phyloP scores from a whole-genome alignment of 768 basidiomycete species.

The Suillus brevipes region DNA sequence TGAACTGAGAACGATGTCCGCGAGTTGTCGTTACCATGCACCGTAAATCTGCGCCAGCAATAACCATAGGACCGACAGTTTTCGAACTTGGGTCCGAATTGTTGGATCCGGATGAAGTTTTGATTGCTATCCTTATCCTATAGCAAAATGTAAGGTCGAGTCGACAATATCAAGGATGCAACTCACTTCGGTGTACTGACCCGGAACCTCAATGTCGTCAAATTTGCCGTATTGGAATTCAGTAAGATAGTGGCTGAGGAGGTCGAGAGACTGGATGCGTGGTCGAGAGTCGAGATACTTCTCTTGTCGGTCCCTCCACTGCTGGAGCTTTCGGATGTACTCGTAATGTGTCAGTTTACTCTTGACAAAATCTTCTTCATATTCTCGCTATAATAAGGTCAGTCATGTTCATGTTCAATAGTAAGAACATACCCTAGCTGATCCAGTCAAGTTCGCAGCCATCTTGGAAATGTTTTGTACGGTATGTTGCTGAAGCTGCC shows the following conservation, averaged over 20 bases:
- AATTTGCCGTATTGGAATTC: slow-evolving; percentile 98
- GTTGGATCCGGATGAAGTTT: slow-evolving; percentile 86
- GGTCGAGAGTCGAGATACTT: slow-evolving; percentile 78
- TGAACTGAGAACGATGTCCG: slow-evolving; percentile 89
- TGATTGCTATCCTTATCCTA: slow-evolving; percentile 95
- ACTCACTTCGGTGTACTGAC: slow-evolving; percentile 92
- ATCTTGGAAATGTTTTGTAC: slow-evolving; percentile 59
- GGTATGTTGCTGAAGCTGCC: slow-evolving; percentile 55
- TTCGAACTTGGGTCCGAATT: slow-evolving; percentile 89
- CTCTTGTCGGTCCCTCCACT: slow-evolving; percentile 93
- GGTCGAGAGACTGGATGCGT: slow-evolving; percentile 80
- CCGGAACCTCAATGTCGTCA: slow-evolving; percentile 98
- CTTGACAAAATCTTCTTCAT: slow-evolving; percentile 86
- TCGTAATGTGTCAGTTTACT: slow-evolving; percentile 80
- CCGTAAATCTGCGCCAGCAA: slow-evolving; percentile 86
- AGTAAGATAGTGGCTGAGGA: slow-evolving; percentile 87
- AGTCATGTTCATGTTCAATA: neutral
- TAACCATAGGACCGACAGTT: slow-evolving; percentile 83
- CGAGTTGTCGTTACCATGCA: slow-evolving; percentile 91
- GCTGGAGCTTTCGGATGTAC: slow-evolving; percentile 86
- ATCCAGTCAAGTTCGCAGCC: slow-evolving; percentile 55
- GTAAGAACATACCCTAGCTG: slow-evolving; percentile 51
- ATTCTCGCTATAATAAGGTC: slow-evolving; percentile 61
- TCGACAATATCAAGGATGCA: neutral
- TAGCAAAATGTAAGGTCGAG: slow-evolving; percentile 9